Conservation (phyloP, 768 basidiomycete genomes). For the Lactarius deliciosus region DNA sequence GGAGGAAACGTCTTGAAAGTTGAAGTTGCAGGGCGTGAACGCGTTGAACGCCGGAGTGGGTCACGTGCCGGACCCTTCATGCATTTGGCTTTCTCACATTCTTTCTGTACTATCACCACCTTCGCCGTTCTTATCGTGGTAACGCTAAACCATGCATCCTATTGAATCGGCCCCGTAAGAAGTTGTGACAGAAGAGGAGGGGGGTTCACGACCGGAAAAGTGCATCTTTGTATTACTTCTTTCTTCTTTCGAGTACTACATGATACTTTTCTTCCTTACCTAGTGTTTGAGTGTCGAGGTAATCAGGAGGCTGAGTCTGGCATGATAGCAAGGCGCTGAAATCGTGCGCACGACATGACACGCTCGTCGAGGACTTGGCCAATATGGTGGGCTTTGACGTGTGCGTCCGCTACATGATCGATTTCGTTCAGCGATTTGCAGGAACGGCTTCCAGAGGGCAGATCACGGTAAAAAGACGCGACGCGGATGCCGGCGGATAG, state of each 20-base stretch:
- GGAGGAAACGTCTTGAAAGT: no score
- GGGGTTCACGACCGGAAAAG: neutral
- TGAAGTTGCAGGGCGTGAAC: no score
- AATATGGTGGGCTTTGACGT: conserved; percentile 41
- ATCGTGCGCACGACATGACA: conserved; percentile 8
- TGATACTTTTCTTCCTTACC: neutral
- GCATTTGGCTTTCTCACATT: conserved; percentile 17
- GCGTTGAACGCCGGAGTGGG: no score
- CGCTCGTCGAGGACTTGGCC: conserved; percentile 35
- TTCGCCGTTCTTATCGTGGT: conserved; percentile 1
- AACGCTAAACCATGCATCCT: conserved; percentile 2
- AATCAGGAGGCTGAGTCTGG: neutral
- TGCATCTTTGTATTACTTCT: conserved; percentile 9
- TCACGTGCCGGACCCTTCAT: no score
- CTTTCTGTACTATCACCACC: conserved; percentile 24
- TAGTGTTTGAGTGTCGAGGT: neutral
- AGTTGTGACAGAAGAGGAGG: neutral
- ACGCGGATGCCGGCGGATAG: conserved; percentile 38
- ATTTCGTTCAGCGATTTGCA: conserved; percentile 42
- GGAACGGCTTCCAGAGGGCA: conserved; percentile 41
- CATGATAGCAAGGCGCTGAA: neutral
- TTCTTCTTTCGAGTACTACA: conserved; percentile 3
- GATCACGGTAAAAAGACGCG: conserved; percentile 40
- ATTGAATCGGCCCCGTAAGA: no score
- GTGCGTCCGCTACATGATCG: conserved; percentile 34